Percentiles rank a stretch among this genome's conserved stretches.
These are phyloP conservation scores for Mycena capillaripes DNA, from an alignment of 768 basidiomycete species.

Conservation along the genomic window DNA sequence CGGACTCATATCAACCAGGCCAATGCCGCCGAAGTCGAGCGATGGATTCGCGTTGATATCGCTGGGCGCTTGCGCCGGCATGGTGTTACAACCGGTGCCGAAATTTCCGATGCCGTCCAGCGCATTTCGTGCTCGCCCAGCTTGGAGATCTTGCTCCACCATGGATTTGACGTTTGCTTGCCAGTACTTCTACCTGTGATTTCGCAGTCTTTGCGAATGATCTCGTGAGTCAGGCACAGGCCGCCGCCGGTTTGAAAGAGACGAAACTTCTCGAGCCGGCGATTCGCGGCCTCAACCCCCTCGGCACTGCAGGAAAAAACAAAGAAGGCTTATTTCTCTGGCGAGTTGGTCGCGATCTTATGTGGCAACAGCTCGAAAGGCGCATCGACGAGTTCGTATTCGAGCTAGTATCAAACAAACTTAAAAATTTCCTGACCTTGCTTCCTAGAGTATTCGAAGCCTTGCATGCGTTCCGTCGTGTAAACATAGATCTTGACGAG, in stretches of 20 bases:
- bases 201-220: slow-evolving; percentile 20
- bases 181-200: slow-evolving; percentile 15
- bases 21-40: neutral
- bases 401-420: neutral
- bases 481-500: neutral
- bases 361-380: slow-evolving; percentile 24
- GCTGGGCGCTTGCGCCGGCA: neutral
- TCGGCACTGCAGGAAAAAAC: neutral
- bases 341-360: neutral
- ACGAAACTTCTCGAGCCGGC: slow-evolving; percentile 8
- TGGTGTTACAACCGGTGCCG: neutral
- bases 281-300: too few species aligned
- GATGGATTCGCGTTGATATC: neutral
- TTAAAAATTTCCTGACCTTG: neutral
- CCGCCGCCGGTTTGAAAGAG: neutral
- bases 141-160: neutral
- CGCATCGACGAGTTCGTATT: slow-evolving; percentile 14
- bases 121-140: neutral
- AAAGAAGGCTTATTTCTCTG: slow-evolving; percentile 19
- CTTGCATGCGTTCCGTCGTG: neutral
- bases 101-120: slow-evolving; percentile 4
- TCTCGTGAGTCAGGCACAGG: slow-evolving; percentile 12
- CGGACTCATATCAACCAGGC: neutral
- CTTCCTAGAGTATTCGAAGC: slow-evolving; percentile 17
- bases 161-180: neutral